These are phyloP conservation scores for Nakazawaea pomicola DNA, from an alignment of 805 yeast genomes.

Conservation along the genomic window DNA sequence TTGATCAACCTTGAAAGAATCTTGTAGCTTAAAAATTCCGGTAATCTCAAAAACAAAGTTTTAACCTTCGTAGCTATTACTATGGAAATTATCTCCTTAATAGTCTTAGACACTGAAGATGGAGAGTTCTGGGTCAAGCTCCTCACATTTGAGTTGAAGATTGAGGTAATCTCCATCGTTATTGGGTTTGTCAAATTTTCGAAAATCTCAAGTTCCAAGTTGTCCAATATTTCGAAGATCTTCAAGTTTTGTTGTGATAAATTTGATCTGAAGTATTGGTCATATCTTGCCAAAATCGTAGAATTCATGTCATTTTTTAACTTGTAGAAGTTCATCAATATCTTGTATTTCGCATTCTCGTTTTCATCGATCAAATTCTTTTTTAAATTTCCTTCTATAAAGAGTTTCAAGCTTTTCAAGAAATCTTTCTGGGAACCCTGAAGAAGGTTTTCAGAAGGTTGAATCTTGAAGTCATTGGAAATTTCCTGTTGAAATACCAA, in stretches of 20 bases:
- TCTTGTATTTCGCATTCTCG: constrained; percentile 31
- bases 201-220: constrained; percentile 49
- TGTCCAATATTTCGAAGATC: constrained; percentile 39
- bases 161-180: constrained; percentile 4
- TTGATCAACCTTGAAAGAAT: constrained; percentile 1
- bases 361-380: constrained; percentile 35
- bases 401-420: constrained; percentile 26
- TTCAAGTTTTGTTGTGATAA: constrained; percentile 37
- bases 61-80: constrained; percentile 5
- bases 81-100: constrained; percentile 4
- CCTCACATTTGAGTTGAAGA: constrained; percentile 2
- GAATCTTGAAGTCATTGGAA: constrained; percentile 9
- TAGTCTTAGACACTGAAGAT: constrained; percentile 2
- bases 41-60: constrained; percentile 2
- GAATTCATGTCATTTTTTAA: constrained; percentile 45
- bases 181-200: constrained; percentile 29
- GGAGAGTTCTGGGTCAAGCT: not conserved
- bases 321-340: constrained; percentile 50
- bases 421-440: constrained; percentile 29
- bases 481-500: constrained; percentile 17
- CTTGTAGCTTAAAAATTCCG: not conserved
- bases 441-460: constrained; percentile 26
- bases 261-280: constrained; percentile 42
- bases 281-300: constrained; percentile 42
- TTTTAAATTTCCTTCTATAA: constrained; percentile 40